Evolutionary conservation across 257 asterid species (phyloP), one percentile per base, ranked within the genome.

Genomic region (Phtheirospermum japonicum): DNA sequence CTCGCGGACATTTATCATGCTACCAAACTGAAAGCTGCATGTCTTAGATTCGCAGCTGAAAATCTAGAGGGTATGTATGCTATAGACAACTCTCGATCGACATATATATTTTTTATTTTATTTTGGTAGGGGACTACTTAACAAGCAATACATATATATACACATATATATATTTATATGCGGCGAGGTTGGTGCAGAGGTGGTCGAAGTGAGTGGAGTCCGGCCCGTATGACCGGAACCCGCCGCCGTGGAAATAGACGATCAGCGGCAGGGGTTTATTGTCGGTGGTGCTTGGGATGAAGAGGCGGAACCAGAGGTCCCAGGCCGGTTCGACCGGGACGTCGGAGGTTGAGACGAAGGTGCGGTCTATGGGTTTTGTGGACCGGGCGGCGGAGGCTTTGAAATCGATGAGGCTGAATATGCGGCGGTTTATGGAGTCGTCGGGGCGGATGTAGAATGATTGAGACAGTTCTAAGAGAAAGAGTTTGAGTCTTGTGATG

Each of bases 231-330:
- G 0, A 19, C 4, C 32, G 7, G 14, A 80, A 80, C 4, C 85
- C 85, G 10, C 82, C 82, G 0, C 80, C 82, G 19, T 80, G 85
- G 17, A 58, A 71, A 26, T 74, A 80, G 32, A 74, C 57, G 13
- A 80, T 42, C 17, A 77, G 49, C 6, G 85, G 85, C 32, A 80
- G 34, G 4, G 13, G 16, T 14, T 54, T 9, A 4, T 32, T 32
- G 42, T 48, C 11, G 45, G 45, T 18, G n/a, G 34, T 67, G 23
- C 63, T 61, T 40, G 82, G 79, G 40, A 19, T 6, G 57, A 62
- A 77, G 26, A 70, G 76, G 28, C 79, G 75, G 59, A 77, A 71
- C 79, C 79, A 73, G 3, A 70, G 61, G 52, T 59, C 32, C 51
- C 72, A 60, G 4, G 74, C 28, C 56, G 59, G 55, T 57, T 77